These are phyloP conservation scores for Tylopilus felleus DNA, from an alignment of 768 basidiomycete species.

Conservation along the genomic window DNA sequence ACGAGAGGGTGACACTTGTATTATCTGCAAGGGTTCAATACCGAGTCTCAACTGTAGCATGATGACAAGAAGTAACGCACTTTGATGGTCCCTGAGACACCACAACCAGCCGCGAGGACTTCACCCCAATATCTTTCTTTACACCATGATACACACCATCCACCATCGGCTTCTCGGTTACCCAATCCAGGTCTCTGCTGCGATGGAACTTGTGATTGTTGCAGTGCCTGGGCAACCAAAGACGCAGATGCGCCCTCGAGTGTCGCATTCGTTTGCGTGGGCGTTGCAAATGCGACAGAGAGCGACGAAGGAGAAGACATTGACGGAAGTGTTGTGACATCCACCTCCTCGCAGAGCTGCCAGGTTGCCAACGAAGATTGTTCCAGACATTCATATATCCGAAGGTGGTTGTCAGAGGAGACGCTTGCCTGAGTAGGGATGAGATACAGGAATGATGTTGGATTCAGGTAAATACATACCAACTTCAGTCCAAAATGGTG, in stretches of 20 bases:
- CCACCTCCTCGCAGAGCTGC: conserved; percentile 75
- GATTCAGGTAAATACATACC: conserved; percentile 41
- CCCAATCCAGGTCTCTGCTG: conserved; percentile 45
- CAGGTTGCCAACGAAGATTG: conserved; percentile 67
- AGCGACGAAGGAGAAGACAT: conserved; percentile 41
- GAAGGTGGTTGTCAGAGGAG: conserved; percentile 80
- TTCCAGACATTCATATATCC: conserved; percentile 89
- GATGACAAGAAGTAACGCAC: conserved; percentile 37
- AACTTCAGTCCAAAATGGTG: conserved; percentile 86
- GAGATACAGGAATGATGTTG: not conserved
- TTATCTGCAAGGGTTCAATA: conserved; percentile 46
- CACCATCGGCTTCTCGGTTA: conserved; percentile 82
- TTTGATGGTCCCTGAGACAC: conserved; percentile 71
- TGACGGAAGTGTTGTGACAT: conserved; percentile 55
- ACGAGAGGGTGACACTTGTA: conserved; percentile 67
- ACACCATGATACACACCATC: conserved; percentile 95
- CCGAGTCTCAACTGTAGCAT: not conserved
- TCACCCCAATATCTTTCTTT: conserved; percentile 96
- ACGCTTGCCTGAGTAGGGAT: conserved; percentile 65
- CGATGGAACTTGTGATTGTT: conserved; percentile 42
- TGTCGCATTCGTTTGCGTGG: conserved; percentile 58
- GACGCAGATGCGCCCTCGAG: conserved; percentile 56
- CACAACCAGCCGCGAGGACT: conserved; percentile 73
- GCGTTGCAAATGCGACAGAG: conserved; percentile 63
- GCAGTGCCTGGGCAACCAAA: conserved; percentile 61